Evolutionary conservation across 306 rosid species (phyloP).

Genomic region (Lathyrus tuberosus): DNA sequence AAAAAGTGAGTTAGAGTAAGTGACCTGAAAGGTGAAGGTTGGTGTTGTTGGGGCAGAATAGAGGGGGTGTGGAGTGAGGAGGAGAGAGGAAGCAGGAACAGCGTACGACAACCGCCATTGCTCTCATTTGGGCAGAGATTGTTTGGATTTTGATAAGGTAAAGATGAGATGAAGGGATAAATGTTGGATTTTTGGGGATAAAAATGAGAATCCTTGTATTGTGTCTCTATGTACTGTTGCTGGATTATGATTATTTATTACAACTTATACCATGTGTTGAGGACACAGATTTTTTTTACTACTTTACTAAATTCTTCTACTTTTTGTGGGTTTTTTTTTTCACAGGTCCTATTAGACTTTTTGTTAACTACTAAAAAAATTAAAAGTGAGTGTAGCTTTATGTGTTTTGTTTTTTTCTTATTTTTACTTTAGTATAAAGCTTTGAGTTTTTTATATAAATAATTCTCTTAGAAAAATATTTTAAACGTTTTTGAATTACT

Average conservation of each 20-base stretch:
- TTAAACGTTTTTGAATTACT: no score
- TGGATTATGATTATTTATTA: conserved; percentile 23
- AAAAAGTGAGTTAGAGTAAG: conserved; percentile 9
- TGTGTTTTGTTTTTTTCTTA: no score
- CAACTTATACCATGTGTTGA: conserved; percentile 13
- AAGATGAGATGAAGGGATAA: conserved; percentile 28
- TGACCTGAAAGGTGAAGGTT: conserved; percentile 50
- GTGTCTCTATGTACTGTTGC: conserved; percentile 2
- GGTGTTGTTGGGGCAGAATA: conserved; percentile 45
- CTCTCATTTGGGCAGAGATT: conserved; percentile 2
- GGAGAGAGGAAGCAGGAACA: conserved; percentile 59
- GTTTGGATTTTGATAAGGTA: conserved; percentile 10
- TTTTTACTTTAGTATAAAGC: no score
- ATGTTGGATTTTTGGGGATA: conserved; percentile 39
- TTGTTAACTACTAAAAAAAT: not conserved
- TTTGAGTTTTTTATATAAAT: no score
- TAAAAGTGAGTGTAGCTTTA: no score
- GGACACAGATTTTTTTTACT: conserved; percentile 12
- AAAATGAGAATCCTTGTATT: not conserved
- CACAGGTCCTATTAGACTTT: not conserved
- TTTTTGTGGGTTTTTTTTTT: not conserved
- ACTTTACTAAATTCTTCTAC: not conserved
- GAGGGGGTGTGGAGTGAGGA: conserved; percentile 46
- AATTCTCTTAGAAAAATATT: no score
- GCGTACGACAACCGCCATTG: conserved; percentile 72